phyloP scores from a whole-genome alignment of 345 rosid species.

The Camelina laxa region DNA sequence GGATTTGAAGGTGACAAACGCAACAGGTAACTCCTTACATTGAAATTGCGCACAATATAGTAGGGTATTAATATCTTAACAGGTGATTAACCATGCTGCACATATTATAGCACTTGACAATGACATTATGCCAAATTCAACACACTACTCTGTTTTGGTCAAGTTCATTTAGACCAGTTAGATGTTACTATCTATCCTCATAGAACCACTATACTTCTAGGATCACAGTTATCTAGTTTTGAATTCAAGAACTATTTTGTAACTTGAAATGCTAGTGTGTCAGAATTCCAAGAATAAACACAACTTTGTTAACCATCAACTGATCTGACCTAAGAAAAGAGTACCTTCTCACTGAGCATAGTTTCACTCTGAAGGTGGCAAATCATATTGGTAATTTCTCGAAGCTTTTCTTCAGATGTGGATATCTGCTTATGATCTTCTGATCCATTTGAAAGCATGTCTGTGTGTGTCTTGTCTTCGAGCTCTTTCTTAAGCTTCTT shows the following conservation, averaged over 20 bases:
- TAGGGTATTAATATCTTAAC: neutral
- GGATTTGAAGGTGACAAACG: conserved; percentile 84
- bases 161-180: neutral
- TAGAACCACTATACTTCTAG: neutral
- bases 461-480: conserved; percentile 49
- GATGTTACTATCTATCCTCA: neutral
- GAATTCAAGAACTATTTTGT: neutral
- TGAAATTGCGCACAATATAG: neutral
- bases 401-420: conserved; percentile 65
- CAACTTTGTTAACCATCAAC: conserved; percentile 17
- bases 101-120: neutral
- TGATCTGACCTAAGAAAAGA: conserved; percentile 14
- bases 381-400: conserved; percentile 56
- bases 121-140: neutral
- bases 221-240: neutral
- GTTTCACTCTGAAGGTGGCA: conserved; percentile 60
- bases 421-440: conserved; percentile 46
- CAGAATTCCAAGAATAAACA: neutral
- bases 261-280: neutral
- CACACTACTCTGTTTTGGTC: conserved; percentile 17
- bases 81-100: neutral
- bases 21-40: conserved; percentile 77
- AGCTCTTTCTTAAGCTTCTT: conserved; percentile 54
- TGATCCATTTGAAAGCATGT: conserved; percentile 39
- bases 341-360: conserved; percentile 69